Evolutionary conservation across 176 grass and related monocot species (phyloP), one percentile per base, ranked within the genome.

Genomic region (Paspalum vaginatum): DNA sequence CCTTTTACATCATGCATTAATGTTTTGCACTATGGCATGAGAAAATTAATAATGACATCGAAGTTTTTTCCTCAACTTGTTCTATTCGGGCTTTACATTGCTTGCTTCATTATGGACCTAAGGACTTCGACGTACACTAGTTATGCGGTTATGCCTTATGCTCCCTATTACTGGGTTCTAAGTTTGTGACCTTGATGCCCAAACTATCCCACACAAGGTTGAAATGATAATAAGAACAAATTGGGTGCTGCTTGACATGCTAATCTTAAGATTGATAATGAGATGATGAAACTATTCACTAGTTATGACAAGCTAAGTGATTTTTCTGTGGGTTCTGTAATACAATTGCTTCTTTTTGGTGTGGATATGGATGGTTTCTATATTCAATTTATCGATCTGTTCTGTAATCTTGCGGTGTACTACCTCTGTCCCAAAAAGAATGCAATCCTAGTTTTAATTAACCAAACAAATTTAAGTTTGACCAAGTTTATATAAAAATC

Each of bases 41-140:
- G 37, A 43, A 68, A 65, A 9, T 68, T 60, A 87, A 75, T 42
- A 71, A 18, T 1, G 65, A 74, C 41, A 15, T 16, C 32, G 9
- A 21, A 69, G 17, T 37, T 11, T 59, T 79, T 64, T 57, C 55
- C 27, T 55, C 11, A 74, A 0, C 32, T 20, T 21, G 46, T 74
- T 60, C 54, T 85, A 43, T 62, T 18, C 63, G 46, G 15, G 40
- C 15, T 37, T 57, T 70, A 64, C 55, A 40, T 38, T 61, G 43
- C 84, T 76, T 75, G 18, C 25, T 85, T 63, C 45, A 22, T 40
- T 68, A 39, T 78, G 42, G 18, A 78, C 42, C 55, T 64, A 63
- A 60, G 45, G 15, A 70, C 70, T 41, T 65, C 46, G 8, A 46
- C 57, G 38, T 78, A 67, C 66, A 48, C 11, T 68, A 32, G 1